These are phyloP conservation scores for Fusarium denticulatum DNA, from an alignment of 2,329 filamentous ascomycete genomes.

Conservation along the genomic window DNA sequence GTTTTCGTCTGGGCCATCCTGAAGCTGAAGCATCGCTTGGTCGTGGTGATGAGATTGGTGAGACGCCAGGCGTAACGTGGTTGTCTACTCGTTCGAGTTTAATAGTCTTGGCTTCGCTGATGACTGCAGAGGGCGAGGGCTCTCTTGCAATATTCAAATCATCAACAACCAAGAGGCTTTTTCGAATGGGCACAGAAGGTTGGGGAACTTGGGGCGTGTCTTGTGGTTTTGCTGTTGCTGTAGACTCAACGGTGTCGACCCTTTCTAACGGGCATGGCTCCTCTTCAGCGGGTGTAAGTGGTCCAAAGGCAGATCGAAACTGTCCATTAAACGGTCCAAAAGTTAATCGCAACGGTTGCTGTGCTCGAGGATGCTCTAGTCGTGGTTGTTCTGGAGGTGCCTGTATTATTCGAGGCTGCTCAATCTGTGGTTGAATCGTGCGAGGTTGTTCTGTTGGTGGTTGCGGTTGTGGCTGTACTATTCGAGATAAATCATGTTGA, in stretches of 20 bases:
- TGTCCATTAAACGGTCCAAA: slow-evolving; percentile 21
- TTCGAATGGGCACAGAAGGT: slow-evolving; percentile 8
- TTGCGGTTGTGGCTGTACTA: not conserved
- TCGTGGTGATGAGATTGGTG: slow-evolving; percentile 26
- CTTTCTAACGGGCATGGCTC: slow-evolving; percentile 10
- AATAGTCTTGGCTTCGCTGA: slow-evolving; percentile 35
- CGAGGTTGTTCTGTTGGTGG: not conserved
- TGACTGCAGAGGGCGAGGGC: slow-evolving; percentile 24
- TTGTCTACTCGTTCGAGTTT: slow-evolving; percentile 34
- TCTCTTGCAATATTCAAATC: slow-evolving; percentile 11
- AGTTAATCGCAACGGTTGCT: slow-evolving; percentile 24
- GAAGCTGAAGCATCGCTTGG: slow-evolving; percentile 1
- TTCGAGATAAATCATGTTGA: not conserved
- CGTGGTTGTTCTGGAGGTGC: not conserved
- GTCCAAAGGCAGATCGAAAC: slow-evolving; percentile 14
- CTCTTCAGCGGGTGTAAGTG: slow-evolving; percentile 32
- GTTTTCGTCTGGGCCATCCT: slow-evolving; percentile 21
- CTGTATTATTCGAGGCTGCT: not conserved
- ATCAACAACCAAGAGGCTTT: slow-evolving; percentile 15
- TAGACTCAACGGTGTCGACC: not conserved
- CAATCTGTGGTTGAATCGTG: not conserved
- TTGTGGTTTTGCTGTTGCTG: not conserved
- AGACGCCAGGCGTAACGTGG: slow-evolving; percentile 18
- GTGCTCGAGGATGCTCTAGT: slow-evolving; percentile 5
- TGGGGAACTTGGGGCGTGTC: not conserved